Evolutionary conservation across 441 rosid species (phyloP).

Genomic region (Jatropha multifida): DNA sequence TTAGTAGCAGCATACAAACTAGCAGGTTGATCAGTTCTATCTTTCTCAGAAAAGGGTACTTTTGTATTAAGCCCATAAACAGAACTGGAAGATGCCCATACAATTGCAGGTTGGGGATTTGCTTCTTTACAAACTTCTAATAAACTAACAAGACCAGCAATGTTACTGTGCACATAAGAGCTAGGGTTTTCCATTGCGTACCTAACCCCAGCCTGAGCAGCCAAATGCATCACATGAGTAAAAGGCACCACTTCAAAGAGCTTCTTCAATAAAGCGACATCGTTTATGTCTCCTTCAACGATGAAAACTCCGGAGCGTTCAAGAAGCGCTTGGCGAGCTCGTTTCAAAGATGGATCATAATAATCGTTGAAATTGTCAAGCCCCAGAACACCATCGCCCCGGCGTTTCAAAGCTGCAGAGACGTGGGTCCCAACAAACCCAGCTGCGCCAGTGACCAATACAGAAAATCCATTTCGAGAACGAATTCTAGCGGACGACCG

Average conservation of each 20-base stretch:
- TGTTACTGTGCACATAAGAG: constrained; percentile 92
- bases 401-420: constrained; percentile 78
- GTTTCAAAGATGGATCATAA: constrained; percentile 84
- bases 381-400: constrained; percentile 93
- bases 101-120: constrained; percentile 88
- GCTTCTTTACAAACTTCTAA: constrained; percentile 87
- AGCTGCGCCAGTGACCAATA: constrained; percentile 93
- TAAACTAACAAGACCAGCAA: constrained; percentile 88
- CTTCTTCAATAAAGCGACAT: constrained; percentile 63
- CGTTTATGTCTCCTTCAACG: constrained; percentile 94
- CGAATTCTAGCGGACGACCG: constrained; percentile 69
- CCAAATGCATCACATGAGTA: constrained; percentile 97
- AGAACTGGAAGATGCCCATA: constrained; percentile 98
- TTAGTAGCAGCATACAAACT: constrained; percentile 97
- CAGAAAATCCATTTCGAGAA: constrained; percentile 62
- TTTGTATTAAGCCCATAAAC: constrained; percentile 92
- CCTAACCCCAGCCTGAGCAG: constrained; percentile 98
- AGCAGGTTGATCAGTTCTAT: constrained; percentile 96
- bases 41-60: constrained; percentile 92
- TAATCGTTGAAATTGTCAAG: constrained; percentile 89
- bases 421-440: constrained; percentile 99
- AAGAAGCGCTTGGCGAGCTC: constrained; percentile 81
- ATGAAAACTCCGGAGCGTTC: constrained; percentile 72
- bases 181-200: constrained; percentile 95
- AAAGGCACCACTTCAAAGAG: constrained; percentile 75